A percentile compares a stretch with the other conserved stretches of the same genome.
These are phyloP conservation scores for Fusarium agapanthi DNA, from an alignment of 2,329 filamentous ascomycete species.

Conservation along the genomic window DNA sequence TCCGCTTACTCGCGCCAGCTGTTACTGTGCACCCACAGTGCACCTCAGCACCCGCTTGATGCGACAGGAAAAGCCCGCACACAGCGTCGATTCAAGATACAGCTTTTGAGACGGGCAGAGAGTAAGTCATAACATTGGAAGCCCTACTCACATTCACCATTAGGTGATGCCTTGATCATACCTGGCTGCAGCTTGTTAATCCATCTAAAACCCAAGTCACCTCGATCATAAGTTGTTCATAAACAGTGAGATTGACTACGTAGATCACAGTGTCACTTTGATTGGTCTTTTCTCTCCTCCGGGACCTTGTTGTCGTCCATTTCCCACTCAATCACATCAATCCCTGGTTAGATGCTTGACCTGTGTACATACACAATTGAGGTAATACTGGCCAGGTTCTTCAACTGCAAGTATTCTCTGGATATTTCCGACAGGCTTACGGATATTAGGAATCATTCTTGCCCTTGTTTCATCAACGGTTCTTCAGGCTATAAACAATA, in stretches of 20 bases:
- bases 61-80: conserved; percentile 29
- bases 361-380: not conserved
- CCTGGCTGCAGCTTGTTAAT: not conserved
- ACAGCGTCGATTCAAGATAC: conserved; percentile 21
- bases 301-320: not conserved
- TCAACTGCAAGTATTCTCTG: conserved; percentile 9
- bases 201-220: not conserved
- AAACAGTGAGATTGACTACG: conserved; percentile 9
- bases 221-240: not conserved
- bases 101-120: conserved; percentile 11
- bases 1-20: conserved; percentile 40
- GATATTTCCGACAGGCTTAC: conserved; percentile 2
- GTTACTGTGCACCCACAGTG: conserved; percentile 28
- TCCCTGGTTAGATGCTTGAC: not conserved
- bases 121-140: conserved; percentile 11
- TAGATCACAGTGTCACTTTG: conserved; percentile 25
- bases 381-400: not conserved
- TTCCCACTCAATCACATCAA: conserved; percentile 7
- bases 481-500: not conserved
- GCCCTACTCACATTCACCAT: not conserved
- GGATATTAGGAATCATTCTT: not conserved
- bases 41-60: conserved; percentile 28
- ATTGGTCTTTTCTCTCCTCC: not conserved
- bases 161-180: not conserved
- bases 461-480: not conserved